Conservation (phyloP, 2,329 filamentous ascomycete genomes). For the Scedosporium minutisporum region DNA sequence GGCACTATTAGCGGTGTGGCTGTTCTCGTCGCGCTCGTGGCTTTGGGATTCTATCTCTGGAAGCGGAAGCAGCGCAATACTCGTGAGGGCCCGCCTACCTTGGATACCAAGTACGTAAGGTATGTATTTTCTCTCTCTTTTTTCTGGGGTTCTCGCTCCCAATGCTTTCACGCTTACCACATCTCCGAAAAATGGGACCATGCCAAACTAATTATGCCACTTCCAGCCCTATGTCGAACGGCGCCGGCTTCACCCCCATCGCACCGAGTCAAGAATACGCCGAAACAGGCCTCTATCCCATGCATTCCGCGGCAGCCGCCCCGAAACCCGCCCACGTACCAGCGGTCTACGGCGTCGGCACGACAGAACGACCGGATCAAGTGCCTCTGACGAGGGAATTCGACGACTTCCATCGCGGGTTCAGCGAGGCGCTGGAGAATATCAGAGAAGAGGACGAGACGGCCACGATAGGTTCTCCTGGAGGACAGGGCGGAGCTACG, state of each 20-base stretch:
- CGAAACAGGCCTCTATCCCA: constrained; percentile 9
- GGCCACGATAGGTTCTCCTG: background rate
- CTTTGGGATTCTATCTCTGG: constrained; percentile 32
- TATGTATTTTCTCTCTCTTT: constrained; percentile 14
- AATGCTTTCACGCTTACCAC: background rate
- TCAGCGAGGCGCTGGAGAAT: constrained; percentile 29
- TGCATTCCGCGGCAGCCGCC: constrained; percentile 8
- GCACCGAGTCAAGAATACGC: constrained; percentile 8
- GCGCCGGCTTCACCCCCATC: constrained; percentile 19
- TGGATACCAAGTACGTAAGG: constrained; percentile 31
- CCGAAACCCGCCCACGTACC: constrained; percentile 3
- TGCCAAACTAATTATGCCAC: constrained; percentile 6
- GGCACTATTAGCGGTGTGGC: constrained; percentile 43
- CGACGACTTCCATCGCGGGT: constrained; percentile 35
- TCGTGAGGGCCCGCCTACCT: constrained; percentile 30
- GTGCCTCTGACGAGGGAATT: constrained; percentile 32
- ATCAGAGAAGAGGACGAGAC: constrained; percentile 19
- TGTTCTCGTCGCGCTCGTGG: constrained; percentile 30
- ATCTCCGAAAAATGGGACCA: background rate
- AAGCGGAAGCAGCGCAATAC: constrained; percentile 32
- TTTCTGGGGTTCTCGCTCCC: too few relatives aligned
- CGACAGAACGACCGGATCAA: constrained; percentile 21
- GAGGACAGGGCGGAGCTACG: background rate
- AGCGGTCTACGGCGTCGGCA: constrained; percentile 8
- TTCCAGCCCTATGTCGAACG: constrained; percentile 19